Evolutionary conservation across 2,329 filamentous ascomycete species (phyloP).

Genomic region (Cladosporium sp.): DNA sequence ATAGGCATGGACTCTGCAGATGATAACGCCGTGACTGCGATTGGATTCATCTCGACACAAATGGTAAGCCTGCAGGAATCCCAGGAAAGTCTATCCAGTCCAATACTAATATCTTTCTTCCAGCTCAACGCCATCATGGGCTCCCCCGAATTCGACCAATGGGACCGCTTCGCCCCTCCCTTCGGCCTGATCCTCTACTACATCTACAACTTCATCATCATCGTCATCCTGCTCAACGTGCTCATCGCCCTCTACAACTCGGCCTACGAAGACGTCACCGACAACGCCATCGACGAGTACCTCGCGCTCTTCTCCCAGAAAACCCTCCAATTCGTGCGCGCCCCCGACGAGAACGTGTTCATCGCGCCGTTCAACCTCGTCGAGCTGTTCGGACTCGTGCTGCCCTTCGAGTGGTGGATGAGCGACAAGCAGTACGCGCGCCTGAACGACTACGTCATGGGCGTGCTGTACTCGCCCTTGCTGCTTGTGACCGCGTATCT

Average conservation of each 20-base stretch:
- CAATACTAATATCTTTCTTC: background rate
- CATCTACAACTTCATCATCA: slow-evolving; percentile 95
- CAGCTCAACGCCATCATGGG: slow-evolving; percentile 78
- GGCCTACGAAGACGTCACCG: slow-evolving; percentile 91
- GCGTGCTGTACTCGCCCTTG: slow-evolving; percentile 77
- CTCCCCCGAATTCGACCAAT: slow-evolving; percentile 84
- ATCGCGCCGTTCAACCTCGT: slow-evolving; percentile 94
- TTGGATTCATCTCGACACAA: slow-evolving; percentile 72
- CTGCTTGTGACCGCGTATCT: slow-evolving; percentile 73
- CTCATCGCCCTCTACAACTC: slow-evolving; percentile 97
- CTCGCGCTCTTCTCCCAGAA: slow-evolving; percentile 91
- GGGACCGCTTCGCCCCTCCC: slow-evolving; percentile 86
- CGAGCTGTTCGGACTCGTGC: slow-evolving; percentile 75
- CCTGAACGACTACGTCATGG: slow-evolving; percentile 89
- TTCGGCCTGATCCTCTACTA: slow-evolving; percentile 97
- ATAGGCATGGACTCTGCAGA: slow-evolving; percentile 86
- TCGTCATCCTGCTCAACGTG: slow-evolving; percentile 92
- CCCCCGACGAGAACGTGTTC: slow-evolving; percentile 97
- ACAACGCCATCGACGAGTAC: slow-evolving; percentile 92
- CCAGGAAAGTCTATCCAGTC: background rate
- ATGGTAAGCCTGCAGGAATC: slow-evolving; percentile 59
- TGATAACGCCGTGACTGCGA: slow-evolving; percentile 65
- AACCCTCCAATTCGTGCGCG: slow-evolving; percentile 94
- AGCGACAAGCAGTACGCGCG: slow-evolving; percentile 70
- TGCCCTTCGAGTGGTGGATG: slow-evolving; percentile 97